Evolutionary conservation across 805 yeast species (phyloP), one percentile per base, ranked within the genome.

Genomic region (Schwanniomyces yamadae): DNA sequence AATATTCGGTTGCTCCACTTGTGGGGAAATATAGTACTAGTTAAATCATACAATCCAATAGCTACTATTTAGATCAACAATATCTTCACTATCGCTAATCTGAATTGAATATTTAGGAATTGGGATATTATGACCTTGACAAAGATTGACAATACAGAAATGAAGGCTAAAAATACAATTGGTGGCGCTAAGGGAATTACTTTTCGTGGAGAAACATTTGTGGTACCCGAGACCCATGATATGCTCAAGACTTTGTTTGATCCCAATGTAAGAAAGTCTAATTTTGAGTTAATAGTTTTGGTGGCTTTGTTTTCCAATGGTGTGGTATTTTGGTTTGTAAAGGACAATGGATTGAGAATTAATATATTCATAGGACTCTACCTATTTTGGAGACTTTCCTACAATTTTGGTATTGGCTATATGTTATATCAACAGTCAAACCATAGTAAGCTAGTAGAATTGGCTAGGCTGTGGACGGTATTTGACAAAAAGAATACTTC

Each of bases 171-270:
- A 14, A 50, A 52, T 34, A 52, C 59, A 6, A 50, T 54, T 11
- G 28, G 48, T 10, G 62, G 61, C 2, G 59, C 63, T 16, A 55
- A 57, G 36, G 78, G 78, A 1, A 67, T 71, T 40, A 69, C 77
- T 21, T 64, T 68, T 42, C 46, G 52, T 10, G 77, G 75, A 4
- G 69, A 57, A 28, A 61, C 72, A 15, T 73, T 73, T 43, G 48
- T 56, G 21, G 74, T 71, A 23, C 84, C 85, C 1, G 73, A 75
- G 46, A 86, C 95, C 20, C 83, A 82, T 50, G 95, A 86, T 54
- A 85, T 86, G 93, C 83, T 86, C 22, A 71, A 87, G 43, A 81
- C 91, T 1, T 63, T 87, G 33, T 80, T 86, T 48, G 91, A 86
- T 61, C 93, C 95, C 2, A 73, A 82, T 1, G 59, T 84, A 34